Evolutionary conservation across 495 filamentous ascomycete species (phyloP).

Genomic region (Niebla homalea): DNA sequence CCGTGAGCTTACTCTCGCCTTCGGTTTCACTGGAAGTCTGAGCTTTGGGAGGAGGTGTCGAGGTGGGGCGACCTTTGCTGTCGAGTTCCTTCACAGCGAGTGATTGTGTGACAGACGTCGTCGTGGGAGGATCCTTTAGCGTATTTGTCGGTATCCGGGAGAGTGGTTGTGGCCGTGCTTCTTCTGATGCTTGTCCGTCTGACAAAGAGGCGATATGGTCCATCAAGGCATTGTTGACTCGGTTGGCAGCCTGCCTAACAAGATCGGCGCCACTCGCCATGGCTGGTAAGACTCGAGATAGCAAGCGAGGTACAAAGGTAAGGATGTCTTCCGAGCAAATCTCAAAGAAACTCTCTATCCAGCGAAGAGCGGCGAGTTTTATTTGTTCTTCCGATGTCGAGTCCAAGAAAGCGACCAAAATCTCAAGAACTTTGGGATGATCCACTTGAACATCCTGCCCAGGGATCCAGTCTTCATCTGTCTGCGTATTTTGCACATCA

Average conservation of each 20-base stretch:
- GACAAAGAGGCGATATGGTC: constrained; percentile 83
- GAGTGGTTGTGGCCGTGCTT: constrained; percentile 20
- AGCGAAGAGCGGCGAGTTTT: constrained; percentile 76
- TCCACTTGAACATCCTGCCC: constrained; percentile 96
- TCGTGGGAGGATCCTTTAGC: constrained; percentile 36
- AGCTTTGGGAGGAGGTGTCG: constrained; percentile 32
- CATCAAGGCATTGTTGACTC: constrained; percentile 80
- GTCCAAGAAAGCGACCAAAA: constrained; percentile 80
- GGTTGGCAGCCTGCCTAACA: constrained; percentile 75
- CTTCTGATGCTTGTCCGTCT: constrained; percentile 49
- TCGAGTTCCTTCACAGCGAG: constrained; percentile 25
- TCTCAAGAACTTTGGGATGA: constrained; percentile 80
- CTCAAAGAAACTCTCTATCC: constrained; percentile 93
- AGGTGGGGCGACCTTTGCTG: constrained; percentile 37
- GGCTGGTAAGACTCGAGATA: constrained; percentile 84
- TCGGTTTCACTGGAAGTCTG: constrained; percentile 26
- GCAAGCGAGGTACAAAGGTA: constrained; percentile 77
- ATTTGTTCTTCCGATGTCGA: constrained; percentile 81
- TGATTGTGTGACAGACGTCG: background rate
- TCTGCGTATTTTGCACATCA: constrained; percentile 48
- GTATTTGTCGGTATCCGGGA: constrained; percentile 24
- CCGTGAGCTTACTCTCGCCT: constrained; percentile 13
- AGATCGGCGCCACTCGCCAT: constrained; percentile 83
- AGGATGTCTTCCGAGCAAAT: constrained; percentile 98
- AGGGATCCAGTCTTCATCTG: constrained; percentile 88